These are phyloP conservation scores for Huiozyma sinensis DNA, from an alignment of 805 yeast species.

Conservation along the genomic window DNA sequence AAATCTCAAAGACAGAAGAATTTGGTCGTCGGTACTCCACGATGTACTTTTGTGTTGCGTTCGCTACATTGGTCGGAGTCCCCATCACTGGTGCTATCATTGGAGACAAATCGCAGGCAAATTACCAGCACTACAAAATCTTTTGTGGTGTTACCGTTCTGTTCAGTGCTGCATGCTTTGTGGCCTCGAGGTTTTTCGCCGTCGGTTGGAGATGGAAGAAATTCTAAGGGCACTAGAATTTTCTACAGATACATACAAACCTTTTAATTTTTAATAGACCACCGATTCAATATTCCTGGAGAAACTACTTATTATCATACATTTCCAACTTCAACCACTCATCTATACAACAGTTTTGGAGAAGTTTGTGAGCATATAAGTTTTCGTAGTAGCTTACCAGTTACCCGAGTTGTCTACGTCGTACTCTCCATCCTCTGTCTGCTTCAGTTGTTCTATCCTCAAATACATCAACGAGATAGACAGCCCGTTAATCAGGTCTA, in stretches of 20 bases:
- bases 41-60: constrained; percentile 47
- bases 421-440: constrained; percentile 7
- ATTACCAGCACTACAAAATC: constrained; percentile 31
- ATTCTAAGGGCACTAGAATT: constrained; percentile 9
- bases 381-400: constrained; percentile 25
- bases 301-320: constrained; percentile 2
- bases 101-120: constrained; percentile 26
- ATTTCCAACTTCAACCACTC: constrained; percentile 20
- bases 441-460: constrained; percentile 18
- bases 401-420: constrained; percentile 18
- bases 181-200: constrained; percentile 33
- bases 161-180: constrained; percentile 32
- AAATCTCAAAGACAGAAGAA: constrained; percentile 41
- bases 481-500: constrained; percentile 19
- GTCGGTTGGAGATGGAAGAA: constrained; percentile 35
- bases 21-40: constrained; percentile 48
- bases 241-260: not conserved
- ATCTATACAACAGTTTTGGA: constrained; percentile 18
- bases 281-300: no score
- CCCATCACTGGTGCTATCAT: constrained; percentile 44
- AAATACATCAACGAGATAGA: constrained; percentile 24
- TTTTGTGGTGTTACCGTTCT: constrained; percentile 31
- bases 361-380: constrained; percentile 17
- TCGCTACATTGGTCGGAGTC: constrained; percentile 39
- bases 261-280: not conserved